Evolutionary conservation across 768 basidiomycete genomes (phyloP).

Genomic region (Boletus bicolor): DNA sequence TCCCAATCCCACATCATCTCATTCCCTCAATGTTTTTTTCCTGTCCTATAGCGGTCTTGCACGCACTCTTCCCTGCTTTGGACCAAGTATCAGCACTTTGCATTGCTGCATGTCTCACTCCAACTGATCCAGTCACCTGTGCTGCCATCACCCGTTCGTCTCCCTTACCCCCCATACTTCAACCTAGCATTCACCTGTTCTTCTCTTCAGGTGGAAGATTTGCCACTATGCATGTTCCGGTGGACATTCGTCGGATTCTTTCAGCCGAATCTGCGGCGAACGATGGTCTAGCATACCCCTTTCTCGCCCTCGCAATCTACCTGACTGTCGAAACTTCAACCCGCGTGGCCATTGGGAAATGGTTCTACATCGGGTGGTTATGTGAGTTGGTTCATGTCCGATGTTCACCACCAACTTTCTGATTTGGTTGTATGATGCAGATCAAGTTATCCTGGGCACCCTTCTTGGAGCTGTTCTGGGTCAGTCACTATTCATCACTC

Average conservation of each 20-base stretch:
- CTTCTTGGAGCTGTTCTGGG: constrained; percentile 60
- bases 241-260: constrained; percentile 74
- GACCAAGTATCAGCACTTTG: constrained; percentile 74
- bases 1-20: neutral
- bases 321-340: constrained; percentile 67
- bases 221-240: constrained; percentile 65
- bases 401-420: neutral
- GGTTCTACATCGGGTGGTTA: constrained; percentile 84
- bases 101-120: constrained; percentile 86
- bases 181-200: neutral
- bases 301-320: constrained; percentile 83
- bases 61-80: constrained; percentile 67
- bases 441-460: constrained; percentile 78
- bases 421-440: constrained; percentile 35
- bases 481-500: constrained; percentile 11
- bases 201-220: constrained; percentile 59
- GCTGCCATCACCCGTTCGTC: constrained; percentile 70
- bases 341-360: constrained; percentile 68
- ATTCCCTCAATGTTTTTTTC: neutral
- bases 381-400: constrained; percentile 35
- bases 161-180: neutral
- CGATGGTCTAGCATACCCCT: constrained; percentile 94
- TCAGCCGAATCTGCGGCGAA: constrained; percentile 92
- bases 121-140: constrained; percentile 93
- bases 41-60: constrained; percentile 55